Base-by-base conservation (phyloP, 1,139 yeast genomes). In the Magnusiomyces fungicola region DNA sequence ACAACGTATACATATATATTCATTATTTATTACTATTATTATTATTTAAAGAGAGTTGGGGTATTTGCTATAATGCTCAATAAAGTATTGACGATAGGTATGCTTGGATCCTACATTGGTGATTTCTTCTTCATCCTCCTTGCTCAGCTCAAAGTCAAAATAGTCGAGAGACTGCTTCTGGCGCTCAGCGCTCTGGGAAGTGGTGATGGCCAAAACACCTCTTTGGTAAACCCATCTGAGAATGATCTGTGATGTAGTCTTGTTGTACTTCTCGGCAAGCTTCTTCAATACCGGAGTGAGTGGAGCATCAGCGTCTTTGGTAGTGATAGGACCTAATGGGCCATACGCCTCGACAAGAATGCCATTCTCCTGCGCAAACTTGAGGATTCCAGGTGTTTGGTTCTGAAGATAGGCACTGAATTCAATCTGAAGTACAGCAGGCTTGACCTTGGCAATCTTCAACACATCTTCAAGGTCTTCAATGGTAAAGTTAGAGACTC, bases 351-450 rank as follows among this genome's bases (percentile, higher is more conserved):
- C 83, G 30, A 84, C 55, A 49, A 74, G 65, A 53, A 85, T 80
- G 19, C 69, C 74, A 44, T 83, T 60, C 46, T 74, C 65, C 58
- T 75, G 68, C 53, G 76, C 69, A 60, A 69, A 83, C 22, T 79
- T 75, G 48, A 76, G 77, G 55, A 85, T 75, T 1, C 80, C 86
- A 1, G 84, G 82, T 10, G 87, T 73, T 65, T 83, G 90, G 59
- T 81, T 72, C 59, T 80, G 88, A 56, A 83, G 72, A 61, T 80
- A 80, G 1, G 89, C 80, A 61, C 75, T 78, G 66, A 69, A 81
- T 63, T 84, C 92, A 57, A 83, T 79, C 65, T 84, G 92, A 64
- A 82, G 79, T 39, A 81, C 80, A 45, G 71, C 76, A 1, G 90
- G 90, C 54, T 71, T 72, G 54, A 72, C 64, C 54, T 69, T 71